Evolutionary conservation across 257 asterid genomes (phyloP).

Genomic region (Primulina huaijiensis): DNA sequence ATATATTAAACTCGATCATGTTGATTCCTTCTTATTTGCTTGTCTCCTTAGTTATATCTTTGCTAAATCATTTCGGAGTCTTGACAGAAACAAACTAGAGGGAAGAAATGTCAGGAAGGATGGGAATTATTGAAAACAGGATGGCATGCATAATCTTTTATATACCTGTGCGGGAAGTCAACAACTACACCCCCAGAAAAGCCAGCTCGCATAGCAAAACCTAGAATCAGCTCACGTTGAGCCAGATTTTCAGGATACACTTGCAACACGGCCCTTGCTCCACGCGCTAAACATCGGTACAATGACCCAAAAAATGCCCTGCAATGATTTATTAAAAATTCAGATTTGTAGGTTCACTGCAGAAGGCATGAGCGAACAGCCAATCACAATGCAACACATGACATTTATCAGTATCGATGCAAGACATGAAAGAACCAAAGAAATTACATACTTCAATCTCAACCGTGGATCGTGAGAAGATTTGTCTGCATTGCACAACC

Average conservation of each 20-base stretch:
- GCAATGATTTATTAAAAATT: constrained; percentile 16
- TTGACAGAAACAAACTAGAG: not conserved
- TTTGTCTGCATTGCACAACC: constrained; percentile 98
- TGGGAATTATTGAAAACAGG: not conserved
- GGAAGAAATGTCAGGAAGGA: not conserved
- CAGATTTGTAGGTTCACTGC: constrained; percentile 15
- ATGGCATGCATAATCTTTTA: constrained; percentile 13
- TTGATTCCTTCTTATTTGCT: too few relatives aligned
- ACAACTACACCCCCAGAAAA: constrained; percentile 92
- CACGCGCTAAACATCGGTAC: constrained; percentile 81
- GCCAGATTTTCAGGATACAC: constrained; percentile 85
- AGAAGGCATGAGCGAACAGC: not conserved
- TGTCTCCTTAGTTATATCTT: too few relatives aligned
- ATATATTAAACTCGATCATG: too few relatives aligned
- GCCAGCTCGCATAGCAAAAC: constrained; percentile 95
- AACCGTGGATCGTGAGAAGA: constrained; percentile 91
- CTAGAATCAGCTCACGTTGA: constrained; percentile 81
- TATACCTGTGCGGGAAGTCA: constrained; percentile 91
- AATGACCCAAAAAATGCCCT: constrained; percentile 92
- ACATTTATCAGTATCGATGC: not conserved
- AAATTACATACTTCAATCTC: constrained; percentile 73
- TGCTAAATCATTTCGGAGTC: too few relatives aligned
- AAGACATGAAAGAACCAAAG: constrained; percentile 12
- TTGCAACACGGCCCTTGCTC: constrained; percentile 94
- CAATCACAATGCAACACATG: constrained; percentile 1